phyloP scores from a whole-genome alignment of 805 yeast species.

The Lachancea waltii region DNA sequence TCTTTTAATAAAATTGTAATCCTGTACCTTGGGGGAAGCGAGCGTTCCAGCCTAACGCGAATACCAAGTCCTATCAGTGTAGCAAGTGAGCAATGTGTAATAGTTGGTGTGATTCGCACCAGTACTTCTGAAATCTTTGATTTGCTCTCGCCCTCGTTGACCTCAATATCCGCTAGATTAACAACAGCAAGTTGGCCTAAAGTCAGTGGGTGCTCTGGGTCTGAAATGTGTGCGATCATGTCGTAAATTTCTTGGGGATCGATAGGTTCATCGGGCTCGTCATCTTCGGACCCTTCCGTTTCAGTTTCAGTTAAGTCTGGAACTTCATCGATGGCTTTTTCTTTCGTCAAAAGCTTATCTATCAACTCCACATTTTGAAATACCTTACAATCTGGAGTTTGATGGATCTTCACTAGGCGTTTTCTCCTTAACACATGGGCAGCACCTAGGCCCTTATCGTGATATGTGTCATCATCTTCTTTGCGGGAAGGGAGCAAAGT shows the following conservation, averaged over 20 bases:
- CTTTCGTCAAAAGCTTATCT: conserved; percentile 20
- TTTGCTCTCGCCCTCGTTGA: conserved; percentile 49
- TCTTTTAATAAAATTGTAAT: conserved; percentile 74
- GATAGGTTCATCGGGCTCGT: conserved; percentile 47
- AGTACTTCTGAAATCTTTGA: conserved; percentile 63
- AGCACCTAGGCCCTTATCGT: conserved; percentile 14
- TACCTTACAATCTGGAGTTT: conserved; percentile 21
- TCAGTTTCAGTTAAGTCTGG: conserved; percentile 25
- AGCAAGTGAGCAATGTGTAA: conserved; percentile 95
- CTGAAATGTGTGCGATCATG: conserved; percentile 77
- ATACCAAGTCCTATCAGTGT: conserved; percentile 94
- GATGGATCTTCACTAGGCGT: conserved; percentile 24
- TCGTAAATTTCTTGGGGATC: conserved; percentile 90
- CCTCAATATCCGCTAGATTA: conserved; percentile 70
- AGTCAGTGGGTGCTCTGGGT: conserved; percentile 96
- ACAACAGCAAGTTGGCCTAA: conserved; percentile 93
- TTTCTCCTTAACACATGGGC: conserved; percentile 20
- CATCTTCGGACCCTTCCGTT: conserved; percentile 19
- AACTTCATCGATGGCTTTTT: conserved; percentile 13
- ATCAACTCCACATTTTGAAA: conserved; percentile 26
- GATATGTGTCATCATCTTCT: conserved; percentile 22
- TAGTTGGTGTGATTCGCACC: conserved; percentile 91
- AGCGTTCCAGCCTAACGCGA: conserved; percentile 82
- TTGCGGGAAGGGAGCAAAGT: conserved; percentile 69
- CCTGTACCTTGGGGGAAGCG: conserved; percentile 79